These are phyloP conservation scores for Stephania cephalantha DNA, from an alignment of 164 flowering plant species.

Conservation along the genomic window DNA sequence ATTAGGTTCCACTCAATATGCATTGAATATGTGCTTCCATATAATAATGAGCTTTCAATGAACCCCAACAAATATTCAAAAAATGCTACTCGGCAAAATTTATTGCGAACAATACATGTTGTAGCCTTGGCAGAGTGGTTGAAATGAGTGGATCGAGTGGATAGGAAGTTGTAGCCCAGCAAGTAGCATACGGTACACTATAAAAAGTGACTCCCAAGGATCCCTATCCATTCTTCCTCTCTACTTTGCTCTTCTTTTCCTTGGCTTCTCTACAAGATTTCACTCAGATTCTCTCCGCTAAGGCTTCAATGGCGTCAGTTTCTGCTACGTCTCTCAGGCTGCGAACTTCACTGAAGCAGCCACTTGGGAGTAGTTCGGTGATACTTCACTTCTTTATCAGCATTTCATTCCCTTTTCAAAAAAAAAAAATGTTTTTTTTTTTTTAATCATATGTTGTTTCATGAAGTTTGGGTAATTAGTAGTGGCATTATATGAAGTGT, in stretches of 20 bases:
- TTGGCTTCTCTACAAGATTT: background rate
- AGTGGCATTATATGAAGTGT: background rate
- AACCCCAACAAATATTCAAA: no score
- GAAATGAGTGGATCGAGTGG: background rate
- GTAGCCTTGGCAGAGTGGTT: no score
- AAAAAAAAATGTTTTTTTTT: no score
- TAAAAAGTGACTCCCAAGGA: background rate
- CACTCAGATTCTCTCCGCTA: background rate
- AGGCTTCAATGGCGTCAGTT: conserved; percentile 27
- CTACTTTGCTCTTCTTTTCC: no score
- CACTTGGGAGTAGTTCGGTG: conserved; percentile 15
- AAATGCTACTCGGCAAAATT: no score
- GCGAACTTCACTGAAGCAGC: conserved; percentile 13
- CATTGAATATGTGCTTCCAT: no score
- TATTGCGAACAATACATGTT: no score
- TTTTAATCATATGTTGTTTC: no score
- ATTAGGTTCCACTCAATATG: no score
- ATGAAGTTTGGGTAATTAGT: no score
- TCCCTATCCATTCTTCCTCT: background rate
- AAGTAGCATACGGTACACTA: background rate
- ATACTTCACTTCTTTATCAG: background rate
- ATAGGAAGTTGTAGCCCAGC: background rate
- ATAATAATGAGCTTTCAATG: no score
- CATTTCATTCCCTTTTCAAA: background rate
- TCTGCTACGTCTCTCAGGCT: conserved; percentile 25